Evolutionary conservation across 352 stramenopile genomes (phyloP).

Genomic region (Pythium pyrilobum): DNA sequence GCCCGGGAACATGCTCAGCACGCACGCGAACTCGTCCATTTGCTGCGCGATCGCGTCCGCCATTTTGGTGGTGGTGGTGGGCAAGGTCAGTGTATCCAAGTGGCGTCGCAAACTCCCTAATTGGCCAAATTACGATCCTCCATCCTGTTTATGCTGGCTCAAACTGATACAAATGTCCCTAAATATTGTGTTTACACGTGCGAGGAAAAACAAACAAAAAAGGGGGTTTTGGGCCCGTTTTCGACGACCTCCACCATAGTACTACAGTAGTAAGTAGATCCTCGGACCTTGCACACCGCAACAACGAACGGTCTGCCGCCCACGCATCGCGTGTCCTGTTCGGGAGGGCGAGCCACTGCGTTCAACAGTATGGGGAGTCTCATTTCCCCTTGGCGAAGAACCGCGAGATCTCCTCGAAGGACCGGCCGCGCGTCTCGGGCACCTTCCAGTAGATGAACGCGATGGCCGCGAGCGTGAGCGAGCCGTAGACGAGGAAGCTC

Average conservation of each 20-base stretch:
- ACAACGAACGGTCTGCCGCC: too few species aligned
- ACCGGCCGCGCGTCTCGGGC: constrained; percentile 54
- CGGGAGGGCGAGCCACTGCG: too few species aligned
- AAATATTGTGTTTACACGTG: neutral
- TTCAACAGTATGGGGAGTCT: too few species aligned
- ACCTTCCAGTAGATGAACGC: constrained; percentile 58
- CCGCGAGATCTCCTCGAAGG: constrained; percentile 72
- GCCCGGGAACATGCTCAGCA: constrained; percentile 66
- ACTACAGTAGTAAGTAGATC: too few species aligned
- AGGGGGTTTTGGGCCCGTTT: too few species aligned
- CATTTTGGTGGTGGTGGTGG: neutral
- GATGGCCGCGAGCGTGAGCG: constrained; percentile 35
- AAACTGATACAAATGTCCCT: neutral
- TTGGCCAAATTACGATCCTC: too few species aligned
- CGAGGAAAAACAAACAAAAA: too few species aligned
- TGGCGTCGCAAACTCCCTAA: too few species aligned
- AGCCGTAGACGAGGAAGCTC: constrained; percentile 57
- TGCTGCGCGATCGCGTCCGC: constrained; percentile 28
- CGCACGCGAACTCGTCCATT: constrained; percentile 70
- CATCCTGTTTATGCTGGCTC: neutral
- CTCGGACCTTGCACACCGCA: too few species aligned
- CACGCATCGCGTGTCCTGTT: too few species aligned
- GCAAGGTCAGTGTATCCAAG: neutral
- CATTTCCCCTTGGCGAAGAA: too few species aligned
- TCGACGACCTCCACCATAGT: too few species aligned